Evolutionary conservation across 2,329 filamentous ascomycete genomes (phyloP).

Genomic region (Pseudopyricularia javanii): DNA sequence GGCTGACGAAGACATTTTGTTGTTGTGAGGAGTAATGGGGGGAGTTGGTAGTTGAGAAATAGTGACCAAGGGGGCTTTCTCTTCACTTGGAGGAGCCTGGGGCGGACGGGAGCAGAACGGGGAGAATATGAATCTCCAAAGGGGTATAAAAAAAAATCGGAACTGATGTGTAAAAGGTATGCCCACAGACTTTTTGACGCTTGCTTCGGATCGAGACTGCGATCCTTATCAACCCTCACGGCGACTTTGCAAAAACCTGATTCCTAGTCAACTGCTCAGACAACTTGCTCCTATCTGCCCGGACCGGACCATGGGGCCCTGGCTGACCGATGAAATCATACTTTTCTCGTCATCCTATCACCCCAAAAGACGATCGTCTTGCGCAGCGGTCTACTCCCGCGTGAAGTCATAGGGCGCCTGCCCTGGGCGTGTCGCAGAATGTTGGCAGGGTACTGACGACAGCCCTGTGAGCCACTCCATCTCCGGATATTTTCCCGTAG

Average conservation of each 20-base stretch:
- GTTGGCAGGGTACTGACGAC: not conserved
- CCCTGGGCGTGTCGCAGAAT: not conserved
- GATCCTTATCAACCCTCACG: not conserved
- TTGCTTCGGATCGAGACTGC: not conserved
- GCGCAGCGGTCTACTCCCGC: no score
- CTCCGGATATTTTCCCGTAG: not conserved
- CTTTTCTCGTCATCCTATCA: not conserved
- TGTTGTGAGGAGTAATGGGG: not conserved
- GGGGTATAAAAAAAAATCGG: not conserved
- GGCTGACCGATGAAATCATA: slow-evolving; percentile 6
- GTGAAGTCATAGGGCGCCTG: not conserved
- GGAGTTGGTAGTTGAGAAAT: not conserved
- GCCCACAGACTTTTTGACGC: not conserved
- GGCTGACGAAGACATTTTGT: slow-evolving; percentile 16
- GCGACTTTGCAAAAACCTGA: slow-evolving; percentile 3
- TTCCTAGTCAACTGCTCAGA: not conserved
- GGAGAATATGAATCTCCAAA: not conserved
- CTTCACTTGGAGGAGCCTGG: not conserved
- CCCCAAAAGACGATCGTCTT: not conserved
- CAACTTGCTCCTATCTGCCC: not conserved
- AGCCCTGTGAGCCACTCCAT: not conserved
- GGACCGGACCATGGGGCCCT: not conserved
- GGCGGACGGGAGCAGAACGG: not conserved
- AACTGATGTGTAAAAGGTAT: not conserved
- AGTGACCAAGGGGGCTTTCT: not conserved